Evolutionary conservation across 805 yeast genomes (phyloP), one percentile per base, ranked within the genome.

Genomic region (Candida yuanshanica): DNA sequence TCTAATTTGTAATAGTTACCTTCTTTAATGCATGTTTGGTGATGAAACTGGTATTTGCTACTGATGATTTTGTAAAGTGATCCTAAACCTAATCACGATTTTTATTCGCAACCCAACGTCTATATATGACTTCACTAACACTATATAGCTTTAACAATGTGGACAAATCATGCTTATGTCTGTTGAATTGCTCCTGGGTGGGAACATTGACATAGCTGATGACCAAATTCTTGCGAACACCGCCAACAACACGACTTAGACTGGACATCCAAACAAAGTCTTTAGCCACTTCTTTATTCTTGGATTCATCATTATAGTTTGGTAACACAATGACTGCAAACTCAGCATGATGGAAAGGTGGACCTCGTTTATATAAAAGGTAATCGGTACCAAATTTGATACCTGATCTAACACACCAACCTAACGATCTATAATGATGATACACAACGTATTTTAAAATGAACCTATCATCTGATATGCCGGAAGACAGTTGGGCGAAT

Each of bases 401-500:
- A 0, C 98, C 99, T 0, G 90, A 77, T 44, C 95, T 71, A 3
- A 83, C 93, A 66, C 97, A 91, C 97, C 98, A 93, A 0, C 97
- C 97, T 20, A 77, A 70, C 0, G 96, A 81, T 39, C 95, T 72
- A 62, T 79, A 90, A 58, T 91, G 89, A 56, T 88, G 95, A 54
- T 90, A 91, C 1, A 76, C 90, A 5, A 78, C 79, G 52, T 84
- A 91, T 60, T 66, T 47, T 32, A 44, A n/a, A 16, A 35, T 43
- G 36, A 52, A 69, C 53, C 5, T 59, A 47, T 46, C 63, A 53
- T 54, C 58, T 2, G 46, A 44, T 10, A n/a, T 25, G 1, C 25
- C 20, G 1, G 35, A 24, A 0, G 45, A 41, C 41, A 57, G 37
- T 2, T 46, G 4, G 2, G 37, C 31, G 16, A 56, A 49, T 8